Evolutionary conservation across 1,284 basidiomycete genomes (phyloP).

Genomic region (Fomitopsis betulina): DNA sequence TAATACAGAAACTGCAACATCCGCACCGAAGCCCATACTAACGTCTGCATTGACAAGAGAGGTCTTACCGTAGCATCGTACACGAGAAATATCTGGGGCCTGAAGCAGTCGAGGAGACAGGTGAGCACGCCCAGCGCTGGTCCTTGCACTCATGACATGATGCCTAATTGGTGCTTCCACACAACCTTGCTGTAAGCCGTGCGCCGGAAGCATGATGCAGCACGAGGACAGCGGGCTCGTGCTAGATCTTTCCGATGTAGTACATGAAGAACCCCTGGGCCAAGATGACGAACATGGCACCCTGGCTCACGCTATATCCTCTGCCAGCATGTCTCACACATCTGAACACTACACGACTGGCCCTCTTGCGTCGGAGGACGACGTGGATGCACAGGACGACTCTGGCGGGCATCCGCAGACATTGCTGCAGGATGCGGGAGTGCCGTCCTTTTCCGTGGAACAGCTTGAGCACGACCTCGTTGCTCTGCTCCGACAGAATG

Average conservation of each 20-base stretch:
- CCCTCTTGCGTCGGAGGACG: conserved; percentile 21
- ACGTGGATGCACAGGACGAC: conserved; percentile 27
- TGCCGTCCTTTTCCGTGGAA: conserved; percentile 51
- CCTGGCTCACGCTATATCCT: conserved; percentile 5
- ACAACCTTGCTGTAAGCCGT: not conserved
- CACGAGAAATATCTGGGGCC: not conserved
- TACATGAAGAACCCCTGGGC: conserved; percentile 62
- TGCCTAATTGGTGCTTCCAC: not conserved
- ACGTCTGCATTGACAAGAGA: too few relatives aligned
- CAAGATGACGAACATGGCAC: conserved; percentile 35
- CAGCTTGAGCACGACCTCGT: conserved; percentile 73
- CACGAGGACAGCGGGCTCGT: conserved; percentile 48
- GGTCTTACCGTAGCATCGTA: not conserved
- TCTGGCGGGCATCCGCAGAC: conserved; percentile 10
- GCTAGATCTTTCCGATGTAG: conserved; percentile 73
- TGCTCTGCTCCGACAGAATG: conserved; percentile 63
- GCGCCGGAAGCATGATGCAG: conserved; percentile 40
- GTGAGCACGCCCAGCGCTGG: not conserved
- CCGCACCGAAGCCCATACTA: too few relatives aligned
- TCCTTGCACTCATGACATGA: not conserved
- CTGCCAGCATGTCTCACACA: conserved; percentile 8
- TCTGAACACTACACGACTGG: conserved; percentile 20
- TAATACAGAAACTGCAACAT: too few relatives aligned
- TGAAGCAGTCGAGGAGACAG: not conserved
- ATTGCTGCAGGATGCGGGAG: conserved; percentile 24